phyloP scores from a whole-genome alignment of 2,329 filamentous ascomycete genomes.

The Microascus cirrosus region DNA sequence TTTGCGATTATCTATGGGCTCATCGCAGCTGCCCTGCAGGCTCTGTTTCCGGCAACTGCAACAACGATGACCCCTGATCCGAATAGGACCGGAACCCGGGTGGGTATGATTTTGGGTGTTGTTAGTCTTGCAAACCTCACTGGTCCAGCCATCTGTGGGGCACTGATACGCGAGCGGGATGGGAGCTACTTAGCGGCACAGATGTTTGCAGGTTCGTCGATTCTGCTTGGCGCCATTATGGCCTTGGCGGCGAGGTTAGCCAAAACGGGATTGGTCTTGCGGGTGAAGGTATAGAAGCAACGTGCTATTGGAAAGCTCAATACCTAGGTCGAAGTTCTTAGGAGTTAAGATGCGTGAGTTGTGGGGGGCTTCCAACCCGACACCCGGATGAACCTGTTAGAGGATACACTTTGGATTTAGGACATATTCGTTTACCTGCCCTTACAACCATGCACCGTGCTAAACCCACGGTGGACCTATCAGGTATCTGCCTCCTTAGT shows the following conservation, averaged over 20 bases:
- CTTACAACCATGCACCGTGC: no score
- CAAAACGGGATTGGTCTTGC: background rate
- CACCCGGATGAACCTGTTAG: no score
- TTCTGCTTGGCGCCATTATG: conserved; percentile 19
- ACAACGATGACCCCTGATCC: conserved; percentile 25
- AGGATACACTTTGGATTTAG: no score
- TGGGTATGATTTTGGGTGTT: conserved; percentile 23
- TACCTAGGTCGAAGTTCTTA: no score
- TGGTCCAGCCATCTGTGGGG: conserved; percentile 15
- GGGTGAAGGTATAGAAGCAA: background rate
- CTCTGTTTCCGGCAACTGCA: conserved; percentile 36
- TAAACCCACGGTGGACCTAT: no score
- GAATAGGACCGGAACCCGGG: conserved; percentile 17
- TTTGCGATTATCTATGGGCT: conserved; percentile 35
- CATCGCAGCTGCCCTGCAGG: conserved; percentile 34
- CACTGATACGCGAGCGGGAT: conserved; percentile 9
- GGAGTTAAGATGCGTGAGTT: no score
- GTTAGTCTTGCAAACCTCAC: conserved; percentile 18
- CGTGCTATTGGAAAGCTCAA: background rate
- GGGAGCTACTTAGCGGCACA: background rate
- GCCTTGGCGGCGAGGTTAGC: background rate
- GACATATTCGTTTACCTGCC: no score
- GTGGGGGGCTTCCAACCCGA: no score
- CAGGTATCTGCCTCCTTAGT: no score
- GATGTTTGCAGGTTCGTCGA: conserved; percentile 1